Evolutionary conservation across 352 stramenopile species (phyloP).

Genomic region (Phytophthora pluvialis): DNA sequence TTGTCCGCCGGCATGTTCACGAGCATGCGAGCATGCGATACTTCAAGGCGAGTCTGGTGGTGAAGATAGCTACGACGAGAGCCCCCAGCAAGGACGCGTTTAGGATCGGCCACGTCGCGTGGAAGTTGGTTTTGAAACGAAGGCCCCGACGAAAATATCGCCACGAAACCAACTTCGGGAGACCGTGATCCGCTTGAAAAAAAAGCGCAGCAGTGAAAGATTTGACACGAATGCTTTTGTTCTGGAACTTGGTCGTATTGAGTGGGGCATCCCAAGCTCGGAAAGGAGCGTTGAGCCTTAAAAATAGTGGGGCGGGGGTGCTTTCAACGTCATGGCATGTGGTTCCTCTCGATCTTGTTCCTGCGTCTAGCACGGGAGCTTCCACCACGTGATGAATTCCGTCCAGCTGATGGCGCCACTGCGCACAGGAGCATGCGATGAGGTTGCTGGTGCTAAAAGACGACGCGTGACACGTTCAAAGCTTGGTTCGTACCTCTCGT

Average conservation of each 20-base stretch:
- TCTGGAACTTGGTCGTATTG: not conserved
- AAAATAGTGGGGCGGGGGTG: slow-evolving; percentile 23
- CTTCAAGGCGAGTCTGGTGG: slow-evolving; percentile 16
- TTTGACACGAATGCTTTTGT: not conserved
- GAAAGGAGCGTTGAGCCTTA: slow-evolving; percentile 23
- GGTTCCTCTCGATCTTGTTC: slow-evolving; percentile 8
- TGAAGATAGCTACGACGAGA: slow-evolving; percentile 15
- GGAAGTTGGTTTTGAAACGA: slow-evolving; percentile 44
- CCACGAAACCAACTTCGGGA: slow-evolving; percentile 27
- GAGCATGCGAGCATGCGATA: slow-evolving; percentile 30
- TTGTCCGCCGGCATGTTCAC: slow-evolving; percentile 33
- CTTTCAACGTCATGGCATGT: slow-evolving; percentile 20
- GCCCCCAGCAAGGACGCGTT: not conserved
- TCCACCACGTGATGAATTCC: slow-evolving; percentile 86
- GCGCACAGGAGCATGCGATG: slow-evolving; percentile 18
- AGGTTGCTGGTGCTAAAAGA: not conserved
- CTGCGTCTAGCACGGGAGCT: slow-evolving; percentile 58
- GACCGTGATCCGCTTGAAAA: slow-evolving; percentile 5
- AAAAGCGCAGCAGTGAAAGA: not conserved
- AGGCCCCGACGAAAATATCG: slow-evolving; percentile 28
- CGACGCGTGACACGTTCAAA: not conserved
- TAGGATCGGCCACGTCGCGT: slow-evolving; percentile 14
- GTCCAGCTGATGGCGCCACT: slow-evolving; percentile 72
- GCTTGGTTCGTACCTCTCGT: slow-evolving; percentile 51
- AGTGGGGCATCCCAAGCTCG: slow-evolving; percentile 1